phyloP scores from a whole-genome alignment of 2,329 filamentous ascomycete genomes.

The Venturia asperata region DNA sequence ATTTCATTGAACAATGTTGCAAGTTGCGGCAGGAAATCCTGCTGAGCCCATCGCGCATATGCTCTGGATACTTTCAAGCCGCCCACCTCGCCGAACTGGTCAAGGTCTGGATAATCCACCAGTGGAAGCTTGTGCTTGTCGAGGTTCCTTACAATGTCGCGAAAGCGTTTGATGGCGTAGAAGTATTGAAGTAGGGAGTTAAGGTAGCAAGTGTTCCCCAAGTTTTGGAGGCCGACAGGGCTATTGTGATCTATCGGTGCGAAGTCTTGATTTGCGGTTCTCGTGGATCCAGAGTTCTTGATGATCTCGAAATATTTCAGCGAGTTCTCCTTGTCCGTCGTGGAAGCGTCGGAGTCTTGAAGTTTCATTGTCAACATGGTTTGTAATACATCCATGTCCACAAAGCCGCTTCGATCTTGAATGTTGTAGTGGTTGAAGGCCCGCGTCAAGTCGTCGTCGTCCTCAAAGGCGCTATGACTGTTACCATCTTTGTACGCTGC shows the following conservation, averaged over 20 bases:
- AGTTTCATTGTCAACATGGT: conserved; percentile 13
- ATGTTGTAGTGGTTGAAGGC: conserved; percentile 40
- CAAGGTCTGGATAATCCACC: conserved; percentile 42
- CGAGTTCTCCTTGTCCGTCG: conserved; percentile 17
- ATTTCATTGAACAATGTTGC: conserved; percentile 63
- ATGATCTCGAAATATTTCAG: conserved; percentile 15
- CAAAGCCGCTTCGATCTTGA: conserved; percentile 44
- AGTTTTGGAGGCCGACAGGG: conserved; percentile 83
- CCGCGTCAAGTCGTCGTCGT: conserved; percentile 35
- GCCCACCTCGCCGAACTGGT: conserved; percentile 66
- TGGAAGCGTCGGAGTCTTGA: conserved; percentile 9
- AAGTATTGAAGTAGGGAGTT: conserved; percentile 96
- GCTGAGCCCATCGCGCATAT: conserved; percentile 56
- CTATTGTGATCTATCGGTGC: conserved; percentile 22
- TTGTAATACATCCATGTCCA: conserved; percentile 39
- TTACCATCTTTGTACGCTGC: conserved; percentile 41
- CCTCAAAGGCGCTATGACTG: conserved; percentile 40
- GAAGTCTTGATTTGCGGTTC: conserved; percentile 19
- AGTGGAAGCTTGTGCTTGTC: conserved; percentile 53
- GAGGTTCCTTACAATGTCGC: conserved; percentile 72
- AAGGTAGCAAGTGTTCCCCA: conserved; percentile 95
- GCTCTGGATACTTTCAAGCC: conserved; percentile 56
- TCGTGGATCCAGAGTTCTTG: neutral
- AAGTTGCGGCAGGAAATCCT: conserved; percentile 72
- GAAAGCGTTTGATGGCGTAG: conserved; percentile 76